Base-by-base conservation (phyloP, 2,329 filamentous ascomycete species). In the Botrytis aclada region DNA sequence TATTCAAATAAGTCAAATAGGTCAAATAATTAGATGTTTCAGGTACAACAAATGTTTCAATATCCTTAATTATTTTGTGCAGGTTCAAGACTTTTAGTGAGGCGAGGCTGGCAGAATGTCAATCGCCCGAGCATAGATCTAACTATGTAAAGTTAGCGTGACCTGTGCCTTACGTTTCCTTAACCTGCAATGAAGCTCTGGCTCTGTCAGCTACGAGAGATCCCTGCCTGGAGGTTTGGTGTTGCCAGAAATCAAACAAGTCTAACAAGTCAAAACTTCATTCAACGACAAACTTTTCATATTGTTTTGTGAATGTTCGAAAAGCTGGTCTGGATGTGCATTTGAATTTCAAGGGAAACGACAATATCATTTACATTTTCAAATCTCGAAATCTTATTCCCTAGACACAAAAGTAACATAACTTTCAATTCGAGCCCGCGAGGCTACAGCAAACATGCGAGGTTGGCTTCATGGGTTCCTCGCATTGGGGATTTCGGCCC, bases 401-500 rank as follows among this genome's bases (percentile, higher is more conserved):
- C 16, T 64, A 37, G 56, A 60, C 65, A 66, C 29, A 54, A 58
- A 66, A 34, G 20, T 41, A 69, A 67, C 32, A 29, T 32, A 69
- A 37, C 39, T 20, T 37, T 58, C 66, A 70, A 32, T 41, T 10
- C 22, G 41, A 61, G 72, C 72, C 72, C 47, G 70, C 77, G 76
- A 80, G 79, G 77, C 77, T 78, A 74, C 67, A 70, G 74, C 73
- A 79, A 84, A 74, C 70, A 90, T 90, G 88, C 88, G 85, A 84
- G 83, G 84, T 78, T 86, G 86, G 82, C 78, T 84, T 76, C 85
- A 85, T 78, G 81, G 84, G 72, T 80, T 88, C 76, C 79, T 85
- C 74, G 78, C 85, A 76, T 80, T 90, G 83, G 86, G 84, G 79
- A 80, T 88, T 84, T 88, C 86, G 80, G 77, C 85, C 70, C 85